Evolutionary conservation across 106 monocot species (phyloP), one percentile per base, ranked within the genome.

Genomic region (Phalaenopsis aphrodite): DNA sequence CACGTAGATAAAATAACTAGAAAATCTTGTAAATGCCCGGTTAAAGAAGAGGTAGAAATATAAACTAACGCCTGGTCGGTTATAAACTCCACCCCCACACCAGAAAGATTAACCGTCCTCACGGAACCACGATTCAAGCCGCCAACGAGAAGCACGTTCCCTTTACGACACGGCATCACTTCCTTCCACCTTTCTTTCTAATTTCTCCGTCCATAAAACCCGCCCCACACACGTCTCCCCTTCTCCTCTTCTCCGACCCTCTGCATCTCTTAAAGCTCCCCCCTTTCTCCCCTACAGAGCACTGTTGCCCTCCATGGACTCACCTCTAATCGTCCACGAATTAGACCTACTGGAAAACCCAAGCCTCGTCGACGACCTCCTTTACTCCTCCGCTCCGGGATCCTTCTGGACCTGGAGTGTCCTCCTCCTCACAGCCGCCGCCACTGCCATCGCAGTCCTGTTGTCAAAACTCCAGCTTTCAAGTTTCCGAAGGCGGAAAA

Each of bases 401-500:
- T 42, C 67, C 11, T 19, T 83, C 46, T 86, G 76, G 80, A 56
- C 76, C 1, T 86, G 82, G 48, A 69, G 64, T 10, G 80, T 77
- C 41, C 5, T 74, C 74, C 16, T 74, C 19, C 83, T 86, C 77
- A 7, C 77, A 75, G 45, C 83, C 77, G 86, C 77, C 46, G 72
- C 47, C 24, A 79, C 86, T 19, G 71, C 58, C 41, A 41, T 73
- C 83, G 83, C 77, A 67, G 42, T 83, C 69, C 76, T 86, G 66
- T 42, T 21, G 30, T 64, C 72, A 21, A 72, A 38, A 77, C 79
- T 77, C 77, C 21, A 76, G 19, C 39, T 86, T 41, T 69, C 39
- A 36, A 42, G 79, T n/a, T 48, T 42, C 39, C 68, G 72, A 19
- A 79, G 18, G 69, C 77, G 5, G 69, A 86, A 42, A 61, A 58